Conservation (phyloP, 495 filamentous ascomycete species). For the Penicillium goetzii region DNA sequence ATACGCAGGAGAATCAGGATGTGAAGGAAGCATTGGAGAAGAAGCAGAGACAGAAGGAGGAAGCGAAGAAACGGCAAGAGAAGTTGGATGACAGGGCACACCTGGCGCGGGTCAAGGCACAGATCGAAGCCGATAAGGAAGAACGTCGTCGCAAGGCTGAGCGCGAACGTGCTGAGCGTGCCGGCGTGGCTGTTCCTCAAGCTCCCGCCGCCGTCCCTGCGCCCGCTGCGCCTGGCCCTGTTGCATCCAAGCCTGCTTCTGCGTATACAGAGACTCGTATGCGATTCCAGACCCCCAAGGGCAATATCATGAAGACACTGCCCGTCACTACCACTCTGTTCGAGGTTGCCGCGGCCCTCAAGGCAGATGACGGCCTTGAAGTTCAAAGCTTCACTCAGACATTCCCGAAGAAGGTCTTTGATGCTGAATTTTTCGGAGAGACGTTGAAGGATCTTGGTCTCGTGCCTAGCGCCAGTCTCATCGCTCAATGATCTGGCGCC, state of each 20-base stretch:
- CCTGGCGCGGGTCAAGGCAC: constrained; percentile 84
- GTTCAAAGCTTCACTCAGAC: constrained; percentile 80
- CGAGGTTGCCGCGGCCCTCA: constrained; percentile 80
- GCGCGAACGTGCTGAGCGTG: constrained; percentile 78
- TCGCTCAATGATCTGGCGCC: constrained; percentile 58
- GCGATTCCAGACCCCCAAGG: constrained; percentile 73
- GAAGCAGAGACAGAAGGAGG: constrained; percentile 90
- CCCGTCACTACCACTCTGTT: constrained; percentile 88
- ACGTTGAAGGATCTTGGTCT: constrained; percentile 91
- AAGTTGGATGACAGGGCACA: constrained; percentile 86
- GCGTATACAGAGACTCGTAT: constrained; percentile 80
- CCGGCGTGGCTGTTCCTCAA: constrained; percentile 64
- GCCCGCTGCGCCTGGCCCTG: constrained; percentile 45
- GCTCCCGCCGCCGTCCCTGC: constrained; percentile 44
- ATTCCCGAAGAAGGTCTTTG: constrained; percentile 85
- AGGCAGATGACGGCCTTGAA: constrained; percentile 62
- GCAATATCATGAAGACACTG: constrained; percentile 80
- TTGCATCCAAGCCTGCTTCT: constrained; percentile 59
- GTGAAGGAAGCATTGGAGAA: constrained; percentile 80
- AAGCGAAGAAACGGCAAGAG: constrained; percentile 78
- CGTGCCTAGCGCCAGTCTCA: constrained; percentile 83
- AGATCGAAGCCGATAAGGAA: constrained; percentile 89
- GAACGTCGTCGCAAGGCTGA: constrained; percentile 82
- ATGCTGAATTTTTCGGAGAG: constrained; percentile 80
- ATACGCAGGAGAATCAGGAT: constrained; percentile 76